Base-by-base conservation (phyloP, 2,329 filamentous ascomycete species). In the Cytospora leucostoma region DNA sequence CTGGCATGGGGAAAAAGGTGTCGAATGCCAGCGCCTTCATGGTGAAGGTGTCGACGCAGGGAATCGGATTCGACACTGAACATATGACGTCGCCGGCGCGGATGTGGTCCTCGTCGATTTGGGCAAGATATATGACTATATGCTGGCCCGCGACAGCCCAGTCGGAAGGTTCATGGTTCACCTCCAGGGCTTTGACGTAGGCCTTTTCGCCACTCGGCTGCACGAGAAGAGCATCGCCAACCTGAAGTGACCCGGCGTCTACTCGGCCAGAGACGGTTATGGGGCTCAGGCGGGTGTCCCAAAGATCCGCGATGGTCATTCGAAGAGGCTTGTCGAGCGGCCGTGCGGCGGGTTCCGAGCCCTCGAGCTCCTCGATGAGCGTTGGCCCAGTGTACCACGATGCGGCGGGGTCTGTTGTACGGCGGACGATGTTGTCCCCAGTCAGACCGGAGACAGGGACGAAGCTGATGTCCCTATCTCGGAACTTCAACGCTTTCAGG, bases 141-240 rank as follows among this genome's bases (percentile, higher is more conserved):
- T 95, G 96, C 72, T 98, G 92, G 1, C 94, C 94, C 0, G 94
- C 93, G 15, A 97, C 93, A 0, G 91, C 92, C 92, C 93, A 99
- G 65, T 97, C 93, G 13, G 83, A 85, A 1, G 84, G 78, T 57
- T 90, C 85, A 27, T 86, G 83, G 72, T 94, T 89, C 11, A 93
- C 83, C 73, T 95, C 88, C 55, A 99, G 81, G 4, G 86, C 89
- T 73, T 94, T 96, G 74, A 98, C 84, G 57, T 86, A 87, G 1
- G 92, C 93, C 44, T 85, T 88, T 73, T 97, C 90, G 32, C 88
- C 88, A 60, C 90, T 91, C 0, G 95, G 95, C 74, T 96, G 89
- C 2, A 92, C 85, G 6, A 93, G 73, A 15, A 98, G 79, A 1
- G 84, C 83, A 71, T 99, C 95, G 27, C 94, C 95, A 17, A 90